Conservation (phyloP, 2,329 filamentous ascomycete species). For the Colletotrichum zoysiae region DNA sequence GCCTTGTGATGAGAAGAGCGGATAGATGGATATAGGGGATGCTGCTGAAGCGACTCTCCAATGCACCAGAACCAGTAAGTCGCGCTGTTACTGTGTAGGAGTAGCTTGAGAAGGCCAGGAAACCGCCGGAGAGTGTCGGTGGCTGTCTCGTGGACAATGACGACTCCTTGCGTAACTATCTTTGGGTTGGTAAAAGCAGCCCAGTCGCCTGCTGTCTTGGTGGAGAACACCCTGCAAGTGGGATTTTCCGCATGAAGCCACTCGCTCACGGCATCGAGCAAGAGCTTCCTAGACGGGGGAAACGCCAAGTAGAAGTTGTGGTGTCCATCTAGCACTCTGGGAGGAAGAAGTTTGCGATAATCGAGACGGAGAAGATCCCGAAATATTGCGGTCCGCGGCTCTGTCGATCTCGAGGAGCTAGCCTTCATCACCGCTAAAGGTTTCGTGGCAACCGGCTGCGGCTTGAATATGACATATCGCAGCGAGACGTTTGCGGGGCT, state of each 20-base stretch:
- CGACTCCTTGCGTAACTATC: slow-evolving; percentile 44
- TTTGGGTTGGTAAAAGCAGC: slow-evolving; percentile 53
- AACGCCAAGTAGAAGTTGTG: slow-evolving; percentile 64
- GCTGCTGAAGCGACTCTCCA: slow-evolving; percentile 49
- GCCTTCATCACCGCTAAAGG: slow-evolving; percentile 17
- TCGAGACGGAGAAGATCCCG: slow-evolving; percentile 50
- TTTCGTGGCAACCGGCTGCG: slow-evolving; percentile 37
- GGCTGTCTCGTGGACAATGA: slow-evolving; percentile 62
- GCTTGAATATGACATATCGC: slow-evolving; percentile 55
- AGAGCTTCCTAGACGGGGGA: slow-evolving; percentile 52
- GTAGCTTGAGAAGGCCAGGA: slow-evolving; percentile 51
- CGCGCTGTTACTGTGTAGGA: slow-evolving; percentile 47
- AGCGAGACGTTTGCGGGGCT: slow-evolving; percentile 45
- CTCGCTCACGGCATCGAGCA: slow-evolving; percentile 54
- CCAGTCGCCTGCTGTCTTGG: slow-evolving; percentile 61
- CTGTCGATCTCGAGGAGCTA: not conserved
- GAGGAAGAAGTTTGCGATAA: slow-evolving; percentile 48
- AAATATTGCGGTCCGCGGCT: slow-evolving; percentile 42
- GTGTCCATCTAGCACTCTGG: slow-evolving; percentile 38
- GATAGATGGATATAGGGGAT: slow-evolving; percentile 41
- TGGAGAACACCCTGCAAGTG: slow-evolving; percentile 58
- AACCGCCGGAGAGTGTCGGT: slow-evolving; percentile 55
- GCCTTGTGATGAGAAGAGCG: slow-evolving; percentile 18
- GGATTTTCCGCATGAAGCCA: slow-evolving; percentile 60
- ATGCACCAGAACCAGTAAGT: slow-evolving; percentile 57